phyloP scores from a whole-genome alignment of 2,329 filamentous ascomycete species.

The Drechslerella coelobrocha region DNA sequence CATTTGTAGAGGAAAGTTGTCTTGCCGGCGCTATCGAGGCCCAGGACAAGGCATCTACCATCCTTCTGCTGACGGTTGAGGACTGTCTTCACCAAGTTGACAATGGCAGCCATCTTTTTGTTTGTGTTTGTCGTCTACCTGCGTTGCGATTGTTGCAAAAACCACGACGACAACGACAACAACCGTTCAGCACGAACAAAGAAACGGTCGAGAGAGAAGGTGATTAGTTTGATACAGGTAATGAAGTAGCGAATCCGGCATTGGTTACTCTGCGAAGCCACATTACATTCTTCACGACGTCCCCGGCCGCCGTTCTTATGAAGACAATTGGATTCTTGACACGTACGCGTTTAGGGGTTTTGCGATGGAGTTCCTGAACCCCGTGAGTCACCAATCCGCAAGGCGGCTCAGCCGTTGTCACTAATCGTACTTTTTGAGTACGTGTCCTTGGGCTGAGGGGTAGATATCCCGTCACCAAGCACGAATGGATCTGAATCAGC shows the following conservation, averaged over 20 bases:
- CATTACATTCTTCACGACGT: neutral
- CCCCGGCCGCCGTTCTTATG: neutral
- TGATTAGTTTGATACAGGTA: too few relatives aligned
- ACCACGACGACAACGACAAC: neutral
- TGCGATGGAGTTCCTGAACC: neutral
- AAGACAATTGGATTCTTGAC: neutral
- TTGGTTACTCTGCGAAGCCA: neutral
- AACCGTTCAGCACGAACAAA: too few relatives aligned
- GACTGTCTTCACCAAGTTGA: conserved; percentile 24
- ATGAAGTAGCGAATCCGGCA: too few relatives aligned
- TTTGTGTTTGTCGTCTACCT: neutral
- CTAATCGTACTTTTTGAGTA: too few relatives aligned
- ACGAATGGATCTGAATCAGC: too few relatives aligned
- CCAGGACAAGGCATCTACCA: conserved; percentile 43
- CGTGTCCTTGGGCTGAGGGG: neutral
- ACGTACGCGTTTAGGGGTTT: neutral
- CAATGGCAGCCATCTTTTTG: conserved; percentile 23
- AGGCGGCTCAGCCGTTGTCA: neutral
- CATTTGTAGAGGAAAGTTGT: conserved; percentile 51
- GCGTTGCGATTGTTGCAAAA: neutral
- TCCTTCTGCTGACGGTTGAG: conserved; percentile 5
- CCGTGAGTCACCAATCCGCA: neutral
- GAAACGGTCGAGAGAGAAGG: too few relatives aligned
- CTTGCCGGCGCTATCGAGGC: conserved; percentile 45
- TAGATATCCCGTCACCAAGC: neutral